phyloP scores from a whole-genome alignment of 768 basidiomycete genomes.

The Russula griseocarnosa region DNA sequence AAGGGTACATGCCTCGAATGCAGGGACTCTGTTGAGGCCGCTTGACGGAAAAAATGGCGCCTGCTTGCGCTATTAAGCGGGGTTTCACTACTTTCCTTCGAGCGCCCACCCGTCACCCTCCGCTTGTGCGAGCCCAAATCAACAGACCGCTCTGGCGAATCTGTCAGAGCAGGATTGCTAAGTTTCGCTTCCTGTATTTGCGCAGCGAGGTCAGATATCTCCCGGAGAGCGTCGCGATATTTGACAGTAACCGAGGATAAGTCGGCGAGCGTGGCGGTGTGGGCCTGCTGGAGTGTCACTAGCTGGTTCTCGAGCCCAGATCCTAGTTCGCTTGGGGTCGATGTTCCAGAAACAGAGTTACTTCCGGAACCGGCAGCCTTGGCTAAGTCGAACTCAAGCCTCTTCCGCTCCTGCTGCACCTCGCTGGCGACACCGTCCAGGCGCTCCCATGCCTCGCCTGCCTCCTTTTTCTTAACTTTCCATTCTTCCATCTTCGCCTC shows the following conservation, averaged over 20 bases:
- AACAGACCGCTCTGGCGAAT: conserved; percentile 42
- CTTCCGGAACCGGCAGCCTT: conserved; percentile 31
- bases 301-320: conserved; percentile 57
- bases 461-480: conserved; percentile 65
- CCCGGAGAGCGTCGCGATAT: conserved; percentile 83
- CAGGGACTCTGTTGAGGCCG: conserved; percentile 82
- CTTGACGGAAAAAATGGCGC: conserved; percentile 83
- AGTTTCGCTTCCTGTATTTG: conserved; percentile 87
- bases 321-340: conserved; percentile 37
- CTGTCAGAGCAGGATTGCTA: conserved; percentile 45
- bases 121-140: conserved; percentile 50
- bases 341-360: conserved; percentile 33
- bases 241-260: conserved; percentile 73
- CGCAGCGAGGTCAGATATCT: conserved; percentile 90
- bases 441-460: conserved; percentile 60
- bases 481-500: conserved; percentile 78
- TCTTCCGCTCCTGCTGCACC: conserved; percentile 65
- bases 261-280: conserved; percentile 74
- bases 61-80: conserved; percentile 50
- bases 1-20: conserved; percentile 63
- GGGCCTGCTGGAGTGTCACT: conserved; percentile 71
- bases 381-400: conserved; percentile 47
- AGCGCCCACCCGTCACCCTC: conserved; percentile 49
- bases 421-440: conserved; percentile 65
- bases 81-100: conserved; percentile 48